These are phyloP conservation scores for Rhizodiscina lignyota DNA, from an alignment of 495 filamentous ascomycete species.

Conservation along the genomic window DNA sequence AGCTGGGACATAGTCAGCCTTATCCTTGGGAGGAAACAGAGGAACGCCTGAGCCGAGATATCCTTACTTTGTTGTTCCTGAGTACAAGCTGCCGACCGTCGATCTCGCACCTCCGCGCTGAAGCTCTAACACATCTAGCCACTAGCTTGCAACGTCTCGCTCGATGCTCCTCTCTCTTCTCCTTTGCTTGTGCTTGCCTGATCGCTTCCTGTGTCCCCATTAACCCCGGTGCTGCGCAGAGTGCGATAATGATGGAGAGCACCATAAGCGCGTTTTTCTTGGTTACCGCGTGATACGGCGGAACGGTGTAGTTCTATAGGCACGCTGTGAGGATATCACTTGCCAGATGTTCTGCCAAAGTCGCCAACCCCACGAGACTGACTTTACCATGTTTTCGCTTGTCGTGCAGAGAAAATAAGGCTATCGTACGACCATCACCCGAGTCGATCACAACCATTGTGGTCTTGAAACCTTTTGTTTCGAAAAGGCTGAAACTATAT, in stretches of 20 bases:
- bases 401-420: too few relatives aligned
- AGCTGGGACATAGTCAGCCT: constrained; percentile 8
- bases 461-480: too few relatives aligned
- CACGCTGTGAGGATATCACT: too few relatives aligned
- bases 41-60: too few relatives aligned
- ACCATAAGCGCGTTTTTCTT: constrained; percentile 13
- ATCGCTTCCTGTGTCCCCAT: constrained; percentile 20
- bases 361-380: too few relatives aligned
- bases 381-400: too few relatives aligned
- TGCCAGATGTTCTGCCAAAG: too few relatives aligned
- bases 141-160: constrained; percentile 16
- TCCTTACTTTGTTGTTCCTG: constrained; percentile 12
- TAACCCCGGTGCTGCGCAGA: constrained; percentile 14
- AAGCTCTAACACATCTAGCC: constrained; percentile 14
- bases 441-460: too few relatives aligned
- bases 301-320: too few relatives aligned
- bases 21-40: neutral
- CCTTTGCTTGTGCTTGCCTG: constrained; percentile 15
- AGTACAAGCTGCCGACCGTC: constrained; percentile 16
- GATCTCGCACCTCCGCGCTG: constrained; percentile 11
- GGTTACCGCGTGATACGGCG: constrained; percentile 6
- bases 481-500: too few relatives aligned
- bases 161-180: constrained; percentile 19
- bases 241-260: constrained; percentile 13
- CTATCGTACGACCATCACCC: too few relatives aligned